Percentiles rank a stretch among this genome's conserved stretches.
phyloP scores from a whole-genome alignment of 139 green algal genomes.

The Volvox africanus region DNA sequence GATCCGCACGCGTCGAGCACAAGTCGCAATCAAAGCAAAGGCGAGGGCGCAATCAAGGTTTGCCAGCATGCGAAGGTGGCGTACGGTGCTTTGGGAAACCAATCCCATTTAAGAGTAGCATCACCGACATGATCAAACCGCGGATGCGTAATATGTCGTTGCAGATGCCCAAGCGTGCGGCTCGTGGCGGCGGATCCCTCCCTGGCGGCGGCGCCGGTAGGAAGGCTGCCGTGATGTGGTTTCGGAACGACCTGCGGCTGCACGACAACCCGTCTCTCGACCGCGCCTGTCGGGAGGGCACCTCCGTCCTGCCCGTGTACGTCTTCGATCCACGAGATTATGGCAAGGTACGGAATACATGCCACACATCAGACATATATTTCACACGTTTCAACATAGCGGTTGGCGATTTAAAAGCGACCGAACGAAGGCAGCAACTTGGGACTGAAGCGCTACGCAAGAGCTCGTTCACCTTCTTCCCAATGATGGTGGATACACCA shows the following conservation, averaged over 20 bases:
- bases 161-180: background rate
- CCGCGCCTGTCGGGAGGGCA: slow-evolving; percentile 38
- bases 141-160: too few species aligned
- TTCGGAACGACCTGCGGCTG: slow-evolving; percentile 76
- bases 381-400: too few species aligned
- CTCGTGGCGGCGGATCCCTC: background rate
- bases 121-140: too few species aligned
- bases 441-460: too few species aligned
- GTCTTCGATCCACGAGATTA: slow-evolving; percentile 80
- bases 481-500: background rate
- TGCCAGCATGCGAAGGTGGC: too few species aligned
- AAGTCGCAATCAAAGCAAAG: too few species aligned
- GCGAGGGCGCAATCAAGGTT: too few species aligned
- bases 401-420: background rate
- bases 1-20: too few species aligned
- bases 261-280: slow-evolving; percentile 75
- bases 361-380: too few species aligned
- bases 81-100: too few species aligned
- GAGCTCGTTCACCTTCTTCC: background rate
- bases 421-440: too few species aligned
- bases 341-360: slow-evolving; percentile 51
- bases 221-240: slow-evolving; percentile 62
- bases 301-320: slow-evolving; percentile 69
- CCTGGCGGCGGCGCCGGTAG: slow-evolving; percentile 10
- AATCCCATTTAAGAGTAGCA: too few species aligned